Base-by-base conservation (phyloP, 2,329 filamentous ascomycete species). In the Penicillium rolfsii region DNA sequence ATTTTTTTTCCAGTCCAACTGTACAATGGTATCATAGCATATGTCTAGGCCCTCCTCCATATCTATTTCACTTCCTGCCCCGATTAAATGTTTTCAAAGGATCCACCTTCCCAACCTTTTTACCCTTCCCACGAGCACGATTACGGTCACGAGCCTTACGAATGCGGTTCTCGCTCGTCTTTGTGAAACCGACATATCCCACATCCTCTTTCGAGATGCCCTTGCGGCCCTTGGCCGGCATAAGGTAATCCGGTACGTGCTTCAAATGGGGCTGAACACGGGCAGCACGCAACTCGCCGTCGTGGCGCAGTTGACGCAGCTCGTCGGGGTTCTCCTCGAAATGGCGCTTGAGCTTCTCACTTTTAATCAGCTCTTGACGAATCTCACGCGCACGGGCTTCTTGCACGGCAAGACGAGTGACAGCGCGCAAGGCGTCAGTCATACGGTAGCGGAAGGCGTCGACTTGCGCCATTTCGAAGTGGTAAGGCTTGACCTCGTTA, bases 301-400 rank as follows among this genome's bases (percentile, higher is more conserved):
- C 95, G 74, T 99, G 95, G 28, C 94, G 87, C 67, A 98, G 82
- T 74, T 97, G 92, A 40, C 87, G 86, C 65, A 98, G 80, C 73
- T 98, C 94, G 35, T 89, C 87, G 0, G 95, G 95, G 75, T 99
- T 97, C 77, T 99, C 95, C 74, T 98, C 95, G 72, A 98, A 99
- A 81, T 98, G 92, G 55, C 93, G 85, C 78, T 95, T 93, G 57
- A 99, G 81, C 78, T 97, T 97, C 73, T 98, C 94, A 66, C 90
- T 94, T 80, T 96, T 96, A 70, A 97, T 83, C 12, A 99, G 83
- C 76, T 98, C 95, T 74, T 94, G 88, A 57, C 91, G 86, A 59
- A 99, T 84, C 78, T 99, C 94, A 61, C 91, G 87, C 9, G 91
- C 91, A 53, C 95, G 86, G 2, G 95, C 94, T 80, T 97, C 93